Base-by-base conservation (phyloP, 169 alveolate genomes). In the Neospora caninum region DNA sequence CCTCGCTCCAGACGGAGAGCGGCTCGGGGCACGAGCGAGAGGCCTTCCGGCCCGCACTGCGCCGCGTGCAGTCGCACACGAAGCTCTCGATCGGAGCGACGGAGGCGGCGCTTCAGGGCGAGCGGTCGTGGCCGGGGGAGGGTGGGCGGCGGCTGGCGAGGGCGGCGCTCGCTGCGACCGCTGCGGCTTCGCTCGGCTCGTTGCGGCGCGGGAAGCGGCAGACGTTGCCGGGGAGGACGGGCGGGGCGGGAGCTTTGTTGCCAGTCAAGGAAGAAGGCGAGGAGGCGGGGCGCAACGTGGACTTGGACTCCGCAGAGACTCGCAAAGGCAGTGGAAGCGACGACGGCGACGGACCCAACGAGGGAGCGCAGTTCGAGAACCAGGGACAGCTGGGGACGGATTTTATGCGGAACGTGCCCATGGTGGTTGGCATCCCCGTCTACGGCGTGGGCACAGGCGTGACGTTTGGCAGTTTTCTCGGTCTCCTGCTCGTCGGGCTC, bases 341-440 rank as follows among this genome's bases (percentile, higher is more conserved):
- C 31, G 54, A 54, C 20, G 39, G 13, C n/a, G 69, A 39, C 29
- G 86, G 38, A 16, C 38, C 82, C 67, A 0, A 13, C 31, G 82
- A 38, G 25, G 67, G 67, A 41, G 49, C 86, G 7, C 53, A 38
- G 49, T 22, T 41, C 36, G 80, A 42, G 20, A 67, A 41, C 22
- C 88, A 83, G 16, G 95, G 95, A 6, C 95, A 94, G 88, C 95
- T 88, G 36, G 95, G 95, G 36, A 94, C 95, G 25, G 95, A 94
- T 67, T 94, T 88, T 67, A 94, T 94, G 95, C 78, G 91, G 31
- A 94, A 88, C n/a, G 95, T 94, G 64, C 95, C 95, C 29, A 43
- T 64, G 34, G 94, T 88, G 41, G 64, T 86, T 22, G 95, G 95
- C 34, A 88, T 94, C 7, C 95, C 95, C 0, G 84, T 54, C 31